These are phyloP conservation scores for Aspergillus terreus DNA, from an alignment of 2,329 filamentous ascomycete species.

Conservation along the genomic window DNA sequence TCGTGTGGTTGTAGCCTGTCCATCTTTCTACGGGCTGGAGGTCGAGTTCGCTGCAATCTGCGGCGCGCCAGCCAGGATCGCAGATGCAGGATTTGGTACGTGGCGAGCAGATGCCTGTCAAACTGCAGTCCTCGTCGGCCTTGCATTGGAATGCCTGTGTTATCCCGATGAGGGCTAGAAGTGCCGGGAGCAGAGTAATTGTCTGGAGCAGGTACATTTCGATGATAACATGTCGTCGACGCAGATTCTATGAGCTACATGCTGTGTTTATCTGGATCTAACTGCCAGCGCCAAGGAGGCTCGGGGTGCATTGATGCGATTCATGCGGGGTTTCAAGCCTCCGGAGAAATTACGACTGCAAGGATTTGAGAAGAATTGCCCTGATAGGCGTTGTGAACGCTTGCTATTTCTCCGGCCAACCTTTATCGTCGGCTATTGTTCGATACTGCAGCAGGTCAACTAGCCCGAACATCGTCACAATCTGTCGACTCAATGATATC, in stretches of 20 bases:
- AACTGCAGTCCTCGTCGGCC: constrained; percentile 36
- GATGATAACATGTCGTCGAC: neutral
- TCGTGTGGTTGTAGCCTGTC: constrained; percentile 48
- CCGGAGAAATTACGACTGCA: neutral
- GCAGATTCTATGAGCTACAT: too few relatives aligned
- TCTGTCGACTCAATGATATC: constrained; percentile 8
- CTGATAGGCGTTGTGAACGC: too few relatives aligned
- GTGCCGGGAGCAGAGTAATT: neutral
- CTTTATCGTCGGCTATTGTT: too few relatives aligned
- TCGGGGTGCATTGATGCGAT: neutral
- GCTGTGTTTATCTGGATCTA: too few relatives aligned
- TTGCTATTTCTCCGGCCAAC: too few relatives aligned
- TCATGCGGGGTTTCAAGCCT: neutral
- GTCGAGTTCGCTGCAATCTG: constrained; percentile 46
- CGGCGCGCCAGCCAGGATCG: constrained; percentile 44
- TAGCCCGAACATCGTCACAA: constrained; percentile 7
- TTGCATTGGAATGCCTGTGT: constrained; percentile 12
- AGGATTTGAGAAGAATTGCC: too few relatives aligned
- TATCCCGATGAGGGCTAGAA: neutral
- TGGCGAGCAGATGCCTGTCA: constrained; percentile 36
- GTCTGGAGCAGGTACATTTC: neutral
- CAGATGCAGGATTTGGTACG: constrained; percentile 9
- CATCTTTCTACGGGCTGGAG: constrained; percentile 39
- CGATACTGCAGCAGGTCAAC: neutral
- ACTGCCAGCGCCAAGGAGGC: neutral